Base-by-base conservation (phyloP, 352 stramenopile genomes). In the Plasmopara viticola region DNA sequence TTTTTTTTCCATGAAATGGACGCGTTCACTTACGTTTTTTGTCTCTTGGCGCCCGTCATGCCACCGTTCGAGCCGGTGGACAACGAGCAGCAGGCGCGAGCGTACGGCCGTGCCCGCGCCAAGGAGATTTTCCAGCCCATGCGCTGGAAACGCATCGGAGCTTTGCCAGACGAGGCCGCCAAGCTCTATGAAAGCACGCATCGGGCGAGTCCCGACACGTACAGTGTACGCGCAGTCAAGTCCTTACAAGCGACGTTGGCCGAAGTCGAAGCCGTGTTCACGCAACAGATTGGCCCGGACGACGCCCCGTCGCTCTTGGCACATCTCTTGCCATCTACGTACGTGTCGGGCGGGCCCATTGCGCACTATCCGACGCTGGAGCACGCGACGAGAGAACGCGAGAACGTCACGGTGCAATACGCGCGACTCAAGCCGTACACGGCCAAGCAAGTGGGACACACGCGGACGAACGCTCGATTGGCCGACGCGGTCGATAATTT, bases 121-220 rank as follows among this genome's bases (percentile, higher is more conserved):
- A 86, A 87, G 49, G 65, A 86, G 50, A 78, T 89, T 47, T 87
- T 87, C 63, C 62, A 72, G 44, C 72, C 73, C 28, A 74, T 79
- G 65, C 70, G 72, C 25, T 87, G 78, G 78, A 87, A 85, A 44
- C 72, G 77, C 48, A 80, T 86, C 51, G 67, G 59, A 10, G 57
- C 65, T 14, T 59, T 82, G 15, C 57, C 74, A 2, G 62, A 71
- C 51, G 78, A 84, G 40, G 62, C 72, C 48, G 72, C 76, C 20
- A 72, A 85, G 51, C 69, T 89, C 25, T 87, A 79, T 51, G 78
- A 87, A 44, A 70, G 58, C 57, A 46, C 69, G 8, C 39, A 60
- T 41, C 56, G 45, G 9, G 48, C 44, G 18, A 31, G 10, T 6
- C 50, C 18, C 34, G 50, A 47, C 9, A 48, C 48, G 0, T 83